A percentile compares a stretch with the other conserved stretches of the same genome.
Evolutionary conservation across 768 basidiomycete species (phyloP).

Genomic region (Rubroboletus satanas): DNA sequence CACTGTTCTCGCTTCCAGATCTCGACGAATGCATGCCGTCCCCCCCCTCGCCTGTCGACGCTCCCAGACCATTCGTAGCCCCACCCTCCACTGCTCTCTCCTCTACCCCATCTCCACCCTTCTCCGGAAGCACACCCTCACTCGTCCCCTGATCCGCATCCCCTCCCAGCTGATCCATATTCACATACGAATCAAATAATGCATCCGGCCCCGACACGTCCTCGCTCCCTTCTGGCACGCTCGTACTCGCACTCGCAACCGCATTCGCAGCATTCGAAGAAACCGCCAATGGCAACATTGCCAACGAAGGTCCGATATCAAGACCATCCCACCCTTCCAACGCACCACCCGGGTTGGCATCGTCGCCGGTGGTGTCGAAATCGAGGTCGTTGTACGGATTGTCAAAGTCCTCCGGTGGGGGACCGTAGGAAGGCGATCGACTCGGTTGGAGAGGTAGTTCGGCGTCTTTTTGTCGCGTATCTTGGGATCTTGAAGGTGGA

Average conservation of each 20-base stretch:
- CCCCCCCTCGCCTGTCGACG: background rate
- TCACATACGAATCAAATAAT: constrained; percentile 23
- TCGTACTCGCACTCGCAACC: background rate
- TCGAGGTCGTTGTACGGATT: constrained; percentile 10
- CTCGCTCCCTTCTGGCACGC: background rate
- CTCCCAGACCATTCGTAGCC: background rate
- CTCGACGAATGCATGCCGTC: background rate
- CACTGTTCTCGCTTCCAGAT: background rate
- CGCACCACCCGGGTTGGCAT: background rate
- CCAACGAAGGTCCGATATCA: constrained; percentile 9
- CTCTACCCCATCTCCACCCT: background rate
- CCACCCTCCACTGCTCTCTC: background rate
- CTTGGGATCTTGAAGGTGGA: background rate
- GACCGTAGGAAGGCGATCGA: constrained; percentile 1
- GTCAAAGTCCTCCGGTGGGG: constrained; percentile 11
- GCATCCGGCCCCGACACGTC: constrained; percentile 5
- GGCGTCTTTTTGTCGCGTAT: background rate
- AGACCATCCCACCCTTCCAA: constrained; percentile 5
- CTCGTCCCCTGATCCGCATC: background rate
- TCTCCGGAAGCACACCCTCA: background rate
- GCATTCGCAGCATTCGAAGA: background rate
- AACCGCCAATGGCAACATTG: background rate
- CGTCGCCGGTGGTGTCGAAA: constrained; percentile 11
- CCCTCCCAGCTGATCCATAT: constrained; percentile 17
- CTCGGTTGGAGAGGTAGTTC: background rate